A percentile compares a stretch with the other conserved stretches of the same genome.
phyloP scores from a whole-genome alignment of 2,329 filamentous ascomycete genomes.

The Xylariales sp. region DNA sequence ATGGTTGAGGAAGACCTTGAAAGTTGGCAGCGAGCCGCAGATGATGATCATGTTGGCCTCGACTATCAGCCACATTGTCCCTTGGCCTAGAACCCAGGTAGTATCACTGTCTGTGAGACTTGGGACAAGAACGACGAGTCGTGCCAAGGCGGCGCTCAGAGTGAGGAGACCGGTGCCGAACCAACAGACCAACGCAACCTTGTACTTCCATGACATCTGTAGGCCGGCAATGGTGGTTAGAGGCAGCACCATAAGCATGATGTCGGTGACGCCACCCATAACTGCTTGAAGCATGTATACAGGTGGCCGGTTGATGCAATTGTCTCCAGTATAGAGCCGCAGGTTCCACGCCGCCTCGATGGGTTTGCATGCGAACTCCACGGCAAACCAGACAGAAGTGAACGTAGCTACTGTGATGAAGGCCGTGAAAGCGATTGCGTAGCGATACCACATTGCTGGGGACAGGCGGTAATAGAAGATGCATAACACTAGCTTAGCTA shows the following conservation, averaged over 20 bases:
- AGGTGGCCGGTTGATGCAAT: background rate
- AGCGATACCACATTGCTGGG: constrained; percentile 4
- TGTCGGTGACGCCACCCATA: constrained; percentile 4
- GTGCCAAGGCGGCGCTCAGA: constrained; percentile 9
- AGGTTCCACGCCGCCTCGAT: constrained; percentile 4
- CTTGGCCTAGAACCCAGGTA: constrained; percentile 8
- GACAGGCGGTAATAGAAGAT: constrained; percentile 6
- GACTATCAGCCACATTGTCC: constrained; percentile 11
- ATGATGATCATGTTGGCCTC: constrained; percentile 12
- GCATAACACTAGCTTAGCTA: constrained; percentile 4
- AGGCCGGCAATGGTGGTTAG: constrained; percentile 4
- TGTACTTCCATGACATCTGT: constrained; percentile 5
- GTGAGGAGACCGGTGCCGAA: constrained; percentile 37
- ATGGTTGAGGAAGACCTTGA: constrained; percentile 38
- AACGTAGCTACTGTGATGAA: constrained; percentile 2
- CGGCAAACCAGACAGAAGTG: background rate
- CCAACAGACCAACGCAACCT: constrained; percentile 37
- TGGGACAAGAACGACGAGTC: constrained; percentile 6
- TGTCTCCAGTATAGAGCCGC: constrained; percentile 7
- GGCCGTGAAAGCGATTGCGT: constrained; percentile 1
- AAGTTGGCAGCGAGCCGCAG: constrained; percentile 10
- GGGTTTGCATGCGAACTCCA: constrained; percentile 7
- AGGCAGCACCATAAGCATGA: constrained; percentile 4
- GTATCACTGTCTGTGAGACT: constrained; percentile 7
- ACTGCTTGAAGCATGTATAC: constrained; percentile 5